Conservation (phyloP, 176 grass and related monocot species). For the Oryza punctata region DNA sequence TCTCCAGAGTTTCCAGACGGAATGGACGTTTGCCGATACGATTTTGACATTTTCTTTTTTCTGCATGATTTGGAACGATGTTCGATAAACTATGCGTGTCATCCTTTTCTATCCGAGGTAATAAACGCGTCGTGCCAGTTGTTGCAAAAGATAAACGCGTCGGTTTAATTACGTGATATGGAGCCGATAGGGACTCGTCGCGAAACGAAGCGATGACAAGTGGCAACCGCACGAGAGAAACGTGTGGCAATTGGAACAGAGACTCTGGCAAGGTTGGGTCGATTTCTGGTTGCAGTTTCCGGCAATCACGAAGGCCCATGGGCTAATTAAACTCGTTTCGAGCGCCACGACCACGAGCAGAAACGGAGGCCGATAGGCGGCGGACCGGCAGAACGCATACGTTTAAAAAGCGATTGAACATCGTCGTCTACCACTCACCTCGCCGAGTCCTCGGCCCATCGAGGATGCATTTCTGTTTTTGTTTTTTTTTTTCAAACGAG, state of each 20-base stretch:
- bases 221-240: not conserved
- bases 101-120: not conserved
- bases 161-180: not conserved
- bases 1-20: not conserved
- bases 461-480: too few species aligned
- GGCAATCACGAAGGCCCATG: too few species aligned
- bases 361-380: too few species aligned
- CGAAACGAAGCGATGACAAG: not conserved
- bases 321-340: too few species aligned
- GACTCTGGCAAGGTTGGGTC: not conserved
- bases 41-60: not conserved
- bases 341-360: too few species aligned
- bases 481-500: too few species aligned
- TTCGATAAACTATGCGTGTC: not conserved
- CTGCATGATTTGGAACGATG: not conserved
- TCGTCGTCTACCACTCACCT: too few species aligned
- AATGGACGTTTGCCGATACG: not conserved
- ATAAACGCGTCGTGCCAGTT: not conserved
- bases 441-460: too few species aligned
- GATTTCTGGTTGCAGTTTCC: not conserved
- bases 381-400: too few species aligned
- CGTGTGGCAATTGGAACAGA: not conserved
- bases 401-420: too few species aligned
- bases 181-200: not conserved
- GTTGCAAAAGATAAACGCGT: not conserved